Evolutionary conservation across 805 yeast genomes (phyloP), one percentile per base, ranked within the genome.

Genomic region (Zygotorulaspora sp.): DNA sequence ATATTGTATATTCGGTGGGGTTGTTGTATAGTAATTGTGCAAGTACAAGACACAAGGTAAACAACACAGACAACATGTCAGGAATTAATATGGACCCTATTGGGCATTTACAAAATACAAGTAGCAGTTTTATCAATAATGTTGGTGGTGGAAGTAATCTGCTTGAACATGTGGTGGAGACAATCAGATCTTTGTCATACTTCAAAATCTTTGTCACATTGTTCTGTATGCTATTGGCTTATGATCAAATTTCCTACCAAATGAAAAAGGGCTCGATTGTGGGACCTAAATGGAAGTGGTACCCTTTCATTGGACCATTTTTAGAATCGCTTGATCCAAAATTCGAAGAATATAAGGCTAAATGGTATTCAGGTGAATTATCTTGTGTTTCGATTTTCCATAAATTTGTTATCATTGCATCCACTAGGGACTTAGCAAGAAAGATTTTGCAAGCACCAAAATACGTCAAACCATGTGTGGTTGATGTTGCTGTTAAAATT

Each of bases 371-470:
- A 5, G 98, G 98, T 45, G 92, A 90, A 10, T 71, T 92, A 40
- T 83, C 95, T 10, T 92, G 98, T 71, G 98, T 92, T 32, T 89
- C 97, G 2, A 92, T 92, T 45, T 92, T 92, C 74, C 98, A 92
- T 71, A 92, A 92, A 68, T 90, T 90, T 57, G 98, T 92, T 28
- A 94, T 92, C 35, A 86, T 90, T 63, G 96, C 96, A 6, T 80
- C 92, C 9, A 72, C 80, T 18, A 79, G 96, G 58, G 96, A 88
- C 52, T 70, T 89, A 44, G 83, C 96, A 20, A 78, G 97, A 61
- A 89, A 89, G 55, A 78, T 88, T 44, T 72, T 90, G 53, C 80
- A 77, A 57, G 78, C 95, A 13, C 95, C 96, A 26, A 73, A 77
- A 32, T 92, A 74, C 57, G 97, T 88, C 45, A 88, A 88, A 64